Evolutionary conservation across 1,284 basidiomycete genomes (phyloP), one percentile per base, ranked within the genome.

Genomic region (Trametes hirsuta): DNA sequence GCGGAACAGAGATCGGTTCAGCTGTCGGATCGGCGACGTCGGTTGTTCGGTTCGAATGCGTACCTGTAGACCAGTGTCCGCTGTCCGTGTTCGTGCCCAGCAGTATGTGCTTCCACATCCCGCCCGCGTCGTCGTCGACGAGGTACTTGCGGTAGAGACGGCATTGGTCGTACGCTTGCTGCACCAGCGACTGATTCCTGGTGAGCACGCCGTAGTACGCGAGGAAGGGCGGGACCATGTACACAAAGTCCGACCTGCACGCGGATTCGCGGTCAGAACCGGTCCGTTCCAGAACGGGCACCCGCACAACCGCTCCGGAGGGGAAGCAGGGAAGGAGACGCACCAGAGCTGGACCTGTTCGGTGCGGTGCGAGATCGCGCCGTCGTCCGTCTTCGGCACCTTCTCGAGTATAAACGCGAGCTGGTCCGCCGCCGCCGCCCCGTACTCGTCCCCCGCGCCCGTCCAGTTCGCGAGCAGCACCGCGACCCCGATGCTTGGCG

Each of bases 201-300:
- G 85, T 86, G 25, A 86, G 67, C 36, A 87, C 86, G 34, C 92
- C 96, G 72, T 94, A 96, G 75, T 91, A 95, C 0, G 95, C 94
- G 9, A 98, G 75, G 75, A 96, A 97, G 0, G 95, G 95, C 0
- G 95, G 95, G 0, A 91, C 90, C 94, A 96, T 94, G 75, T 91
- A 94, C 6, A 92, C 81, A 57, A 80, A 93, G 72, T 93, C 91
- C 46, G 84, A 84, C 89, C 88, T 90, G 58, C 37, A 4, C 18
- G 5, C 25, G 34, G 47, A 47, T 50, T 44, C 47, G 30, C 55
- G 52, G 57, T 59, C 57, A 59, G 45, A 37, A 39, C 3, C 4
- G 14, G 45, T 14, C 21, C 8, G 34, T 24, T 46, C 47, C 18
- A 47, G 36, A 56, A 14, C 22, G 40, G 55, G 30, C 30, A n/a